Conservation (phyloP, 73 alveolate species). For the Stentor roeselii region DNA sequence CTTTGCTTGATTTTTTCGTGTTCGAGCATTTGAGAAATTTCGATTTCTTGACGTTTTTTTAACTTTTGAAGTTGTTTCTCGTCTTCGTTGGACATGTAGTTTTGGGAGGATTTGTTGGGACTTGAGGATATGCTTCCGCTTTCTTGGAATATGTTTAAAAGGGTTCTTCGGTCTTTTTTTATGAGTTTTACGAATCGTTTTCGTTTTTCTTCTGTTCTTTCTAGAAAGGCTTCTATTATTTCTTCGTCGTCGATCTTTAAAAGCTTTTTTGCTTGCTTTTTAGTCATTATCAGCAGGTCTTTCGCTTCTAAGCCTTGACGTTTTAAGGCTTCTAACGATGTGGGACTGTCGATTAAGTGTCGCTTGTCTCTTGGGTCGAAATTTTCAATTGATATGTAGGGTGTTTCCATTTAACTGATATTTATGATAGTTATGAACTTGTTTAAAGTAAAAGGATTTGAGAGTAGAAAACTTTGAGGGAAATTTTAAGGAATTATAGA, state of each 20-base stretch:
- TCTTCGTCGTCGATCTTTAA: constrained; percentile 33
- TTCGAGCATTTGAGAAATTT: constrained; percentile 21
- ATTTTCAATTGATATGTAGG: constrained; percentile 22
- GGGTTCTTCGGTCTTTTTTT: constrained; percentile 32
- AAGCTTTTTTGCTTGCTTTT: constrained; percentile 37
- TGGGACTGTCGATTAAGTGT: constrained; percentile 56
- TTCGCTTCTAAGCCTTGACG: constrained; percentile 66
- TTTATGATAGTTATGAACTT: too few relatives aligned
- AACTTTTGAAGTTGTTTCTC: constrained; percentile 48
- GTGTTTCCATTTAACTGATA: constrained; percentile 10
- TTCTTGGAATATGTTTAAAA: constrained; percentile 35
- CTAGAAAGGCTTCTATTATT: constrained; percentile 43
- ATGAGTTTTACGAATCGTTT: constrained; percentile 38
- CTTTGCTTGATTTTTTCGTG: constrained; percentile 39
- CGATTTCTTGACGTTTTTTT: constrained; percentile 29
- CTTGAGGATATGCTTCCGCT: constrained; percentile 31
- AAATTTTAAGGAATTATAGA: too few relatives aligned
- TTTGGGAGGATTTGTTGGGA: constrained; percentile 37
- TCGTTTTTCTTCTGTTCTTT: constrained; percentile 39
- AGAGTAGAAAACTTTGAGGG: too few relatives aligned
- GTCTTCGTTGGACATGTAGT: constrained; percentile 42
- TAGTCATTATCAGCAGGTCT: constrained; percentile 49
- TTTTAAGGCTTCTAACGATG: constrained; percentile 62
- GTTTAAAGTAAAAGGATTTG: too few relatives aligned
- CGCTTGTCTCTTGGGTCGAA: not conserved